Percentiles rank a stretch among this genome's conserved stretches.
Conservation (phyloP, 2,329 filamentous ascomycete species). For the Ramularia collo-cygni region DNA sequence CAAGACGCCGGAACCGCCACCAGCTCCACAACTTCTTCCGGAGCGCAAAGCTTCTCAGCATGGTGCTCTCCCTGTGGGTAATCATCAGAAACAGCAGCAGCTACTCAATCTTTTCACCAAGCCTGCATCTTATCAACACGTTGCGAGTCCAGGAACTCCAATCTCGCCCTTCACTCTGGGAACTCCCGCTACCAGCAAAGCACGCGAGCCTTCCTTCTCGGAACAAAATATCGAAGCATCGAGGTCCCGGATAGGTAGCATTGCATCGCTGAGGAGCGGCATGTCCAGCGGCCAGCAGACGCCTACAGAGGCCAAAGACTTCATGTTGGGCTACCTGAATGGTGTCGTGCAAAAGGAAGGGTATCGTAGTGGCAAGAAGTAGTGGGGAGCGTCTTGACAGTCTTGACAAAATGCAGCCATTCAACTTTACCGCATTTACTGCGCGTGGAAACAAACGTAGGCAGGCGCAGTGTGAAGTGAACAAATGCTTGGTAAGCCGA, state of each 20-base stretch:
- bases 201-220: constrained; percentile 2
- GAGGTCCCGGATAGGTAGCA: constrained; percentile 20
- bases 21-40: constrained; percentile 22
- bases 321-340: constrained; percentile 31
- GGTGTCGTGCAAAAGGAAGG: constrained; percentile 31
- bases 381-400: too few species aligned
- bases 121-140: constrained; percentile 6
- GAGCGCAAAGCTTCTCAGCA: constrained; percentile 14
- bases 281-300: constrained; percentile 17
- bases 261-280: constrained; percentile 17
- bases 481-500: too few species aligned
- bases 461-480: too few species aligned
- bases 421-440: too few species aligned
- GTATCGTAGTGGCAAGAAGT: constrained; percentile 2
- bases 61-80: constrained; percentile 1
- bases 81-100: constrained; percentile 17
- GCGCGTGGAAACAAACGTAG: too few species aligned
- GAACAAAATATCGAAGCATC: constrained; percentile 11
- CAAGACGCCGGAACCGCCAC: constrained; percentile 20
- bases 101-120: constrained; percentile 27
- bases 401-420: too few species aligned
- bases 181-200: constrained; percentile 17
- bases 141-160: constrained; percentile 24
- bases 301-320: constrained; percentile 26
- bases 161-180: constrained; percentile 28